Conservation (phyloP, 139 green algal genomes). For the Micractinium sp. region DNA sequence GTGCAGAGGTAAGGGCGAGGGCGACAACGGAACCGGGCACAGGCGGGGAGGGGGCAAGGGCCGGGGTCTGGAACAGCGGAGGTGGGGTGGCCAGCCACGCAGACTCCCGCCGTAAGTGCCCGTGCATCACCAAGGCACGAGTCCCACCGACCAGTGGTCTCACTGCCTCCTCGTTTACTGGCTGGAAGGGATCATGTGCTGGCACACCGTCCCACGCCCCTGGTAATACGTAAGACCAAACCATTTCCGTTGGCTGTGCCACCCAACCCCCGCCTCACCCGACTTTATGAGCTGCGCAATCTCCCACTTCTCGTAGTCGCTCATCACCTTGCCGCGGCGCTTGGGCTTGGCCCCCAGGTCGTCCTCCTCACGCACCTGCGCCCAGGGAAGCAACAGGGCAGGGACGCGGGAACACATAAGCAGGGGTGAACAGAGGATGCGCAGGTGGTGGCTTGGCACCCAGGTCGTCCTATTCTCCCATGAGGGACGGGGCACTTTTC, state of each 20-base stretch:
- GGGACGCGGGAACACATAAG: neutral
- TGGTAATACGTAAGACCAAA: no score
- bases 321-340: conserved; percentile 50
- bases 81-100: no score
- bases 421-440: neutral
- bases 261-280: neutral
- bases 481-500: neutral
- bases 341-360: conserved; percentile 14
- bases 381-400: neutral
- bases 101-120: no score
- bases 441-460: neutral
- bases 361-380: conserved; percentile 46
- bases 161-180: no score
- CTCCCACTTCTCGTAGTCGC: conserved; percentile 68
- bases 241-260: neutral
- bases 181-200: no score
- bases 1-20: neutral
- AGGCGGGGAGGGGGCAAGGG: neutral
- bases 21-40: neutral
- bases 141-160: no score
- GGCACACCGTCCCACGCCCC: no score
- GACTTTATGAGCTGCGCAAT: conserved; percentile 45
- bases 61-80: neutral
- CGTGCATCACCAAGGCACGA: no score
- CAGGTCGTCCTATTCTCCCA: neutral